These are phyloP conservation scores for Candida cerambycidarum DNA, from an alignment of 805 yeast genomes.

Conservation along the genomic window DNA sequence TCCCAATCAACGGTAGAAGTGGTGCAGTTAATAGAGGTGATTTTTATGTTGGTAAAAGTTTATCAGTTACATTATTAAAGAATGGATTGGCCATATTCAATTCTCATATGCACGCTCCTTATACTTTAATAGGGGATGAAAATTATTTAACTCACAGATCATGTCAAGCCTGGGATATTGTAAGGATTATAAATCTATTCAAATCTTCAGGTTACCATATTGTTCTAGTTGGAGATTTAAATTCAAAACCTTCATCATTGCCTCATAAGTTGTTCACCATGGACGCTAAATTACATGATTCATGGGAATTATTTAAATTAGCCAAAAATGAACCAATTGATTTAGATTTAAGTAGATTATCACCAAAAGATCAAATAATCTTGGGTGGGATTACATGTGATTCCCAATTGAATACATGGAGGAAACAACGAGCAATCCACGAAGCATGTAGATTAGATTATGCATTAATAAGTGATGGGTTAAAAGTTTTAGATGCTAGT, in stretches of 20 bases:
- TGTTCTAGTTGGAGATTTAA: slow-evolving; percentile 89
- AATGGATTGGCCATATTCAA: slow-evolving; percentile 75
- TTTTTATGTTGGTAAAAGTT: slow-evolving; percentile 94
- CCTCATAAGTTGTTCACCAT: slow-evolving; percentile 72
- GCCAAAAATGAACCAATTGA: slow-evolving; percentile 6
- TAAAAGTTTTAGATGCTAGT: slow-evolving; percentile 58
- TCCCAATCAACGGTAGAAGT: slow-evolving; percentile 92
- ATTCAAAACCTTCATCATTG: slow-evolving; percentile 82
- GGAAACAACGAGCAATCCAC: slow-evolving; percentile 49
- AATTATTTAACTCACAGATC: slow-evolving; percentile 88
- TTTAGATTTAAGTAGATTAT: slow-evolving; percentile 22
- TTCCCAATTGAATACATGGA: slow-evolving; percentile 84
- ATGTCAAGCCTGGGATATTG: slow-evolving; percentile 95
- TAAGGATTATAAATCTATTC: slow-evolving; percentile 61
- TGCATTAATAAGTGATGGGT: slow-evolving; percentile 66
- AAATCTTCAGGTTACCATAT: slow-evolving; percentile 78
- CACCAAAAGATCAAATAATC: slow-evolving; percentile 54
- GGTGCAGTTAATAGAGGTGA: slow-evolving; percentile 93
- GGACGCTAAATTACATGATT: slow-evolving; percentile 70
- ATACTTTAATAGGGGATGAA: slow-evolving; percentile 72
- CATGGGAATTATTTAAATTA: slow-evolving; percentile 71
- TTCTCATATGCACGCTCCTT: slow-evolving; percentile 98
- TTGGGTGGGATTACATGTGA: slow-evolving; percentile 90
- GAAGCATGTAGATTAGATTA: slow-evolving; percentile 92
- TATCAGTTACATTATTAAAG: slow-evolving; percentile 66